These are phyloP conservation scores for Sporothrix schenckii DNA, from an alignment of 2,329 filamentous ascomycete species.

Conservation along the genomic window DNA sequence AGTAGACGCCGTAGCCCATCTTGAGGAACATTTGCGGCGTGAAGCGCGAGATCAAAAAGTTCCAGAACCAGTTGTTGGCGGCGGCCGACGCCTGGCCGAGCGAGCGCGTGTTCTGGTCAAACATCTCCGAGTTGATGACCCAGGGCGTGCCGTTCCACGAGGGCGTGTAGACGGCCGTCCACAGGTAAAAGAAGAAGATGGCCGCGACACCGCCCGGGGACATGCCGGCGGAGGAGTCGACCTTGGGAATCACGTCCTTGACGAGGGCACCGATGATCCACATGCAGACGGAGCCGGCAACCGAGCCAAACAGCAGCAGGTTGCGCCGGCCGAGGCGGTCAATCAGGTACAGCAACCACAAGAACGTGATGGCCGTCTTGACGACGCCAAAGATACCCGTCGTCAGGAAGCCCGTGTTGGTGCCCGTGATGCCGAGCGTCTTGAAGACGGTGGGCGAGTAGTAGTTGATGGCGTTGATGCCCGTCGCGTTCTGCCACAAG, in stretches of 20 bases:
- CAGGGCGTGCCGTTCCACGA: slow-evolving; percentile 75
- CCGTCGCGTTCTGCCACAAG: slow-evolving; percentile 75
- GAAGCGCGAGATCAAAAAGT: slow-evolving; percentile 70
- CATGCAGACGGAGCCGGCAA: slow-evolving; percentile 59
- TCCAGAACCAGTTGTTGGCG: slow-evolving; percentile 73
- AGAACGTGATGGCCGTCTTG: slow-evolving; percentile 68
- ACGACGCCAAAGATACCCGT: slow-evolving; percentile 79
- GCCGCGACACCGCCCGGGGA: slow-evolving; percentile 57
- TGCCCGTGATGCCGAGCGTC: slow-evolving; percentile 52
- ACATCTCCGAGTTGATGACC: slow-evolving; percentile 77
- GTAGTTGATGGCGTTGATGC: slow-evolving; percentile 81
- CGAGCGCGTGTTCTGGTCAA: slow-evolving; percentile 68
- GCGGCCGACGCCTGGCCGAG: slow-evolving; percentile 73
- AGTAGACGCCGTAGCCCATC: slow-evolving; percentile 67
- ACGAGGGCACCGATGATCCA: slow-evolving; percentile 67
- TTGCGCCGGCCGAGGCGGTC: slow-evolving; percentile 60
- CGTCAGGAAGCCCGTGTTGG: slow-evolving; percentile 55
- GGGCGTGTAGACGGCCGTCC: slow-evolving; percentile 72
- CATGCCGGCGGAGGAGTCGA: slow-evolving; percentile 41
- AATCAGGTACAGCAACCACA: slow-evolving; percentile 71
- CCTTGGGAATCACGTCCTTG: slow-evolving; percentile 50
- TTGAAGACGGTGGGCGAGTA: slow-evolving; percentile 70
- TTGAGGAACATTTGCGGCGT: slow-evolving; percentile 65
- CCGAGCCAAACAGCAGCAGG: slow-evolving; percentile 66
- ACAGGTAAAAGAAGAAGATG: slow-evolving; percentile 74